phyloP scores from a whole-genome alignment of 768 basidiomycete genomes.

The Agaricus sinodeliciosus region DNA sequence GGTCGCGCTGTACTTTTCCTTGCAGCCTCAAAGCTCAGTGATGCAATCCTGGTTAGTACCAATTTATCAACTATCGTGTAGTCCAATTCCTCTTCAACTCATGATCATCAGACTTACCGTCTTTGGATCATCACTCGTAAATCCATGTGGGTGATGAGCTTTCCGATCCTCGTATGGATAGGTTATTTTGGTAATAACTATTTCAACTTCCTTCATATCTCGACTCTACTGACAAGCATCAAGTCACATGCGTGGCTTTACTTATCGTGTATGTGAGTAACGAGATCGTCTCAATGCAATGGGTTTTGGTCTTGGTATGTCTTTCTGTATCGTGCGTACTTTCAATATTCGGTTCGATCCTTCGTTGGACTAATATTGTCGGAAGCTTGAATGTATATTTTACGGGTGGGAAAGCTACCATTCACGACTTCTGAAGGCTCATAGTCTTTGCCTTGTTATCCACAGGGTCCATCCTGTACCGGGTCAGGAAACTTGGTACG shows the following conservation, averaged over 20 bases:
- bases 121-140: neutral
- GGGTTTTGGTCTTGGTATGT: neutral
- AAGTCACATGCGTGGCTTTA: neutral
- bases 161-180: neutral
- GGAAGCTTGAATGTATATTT: slow-evolving; percentile 2
- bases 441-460: neutral
- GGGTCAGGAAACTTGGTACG: neutral
- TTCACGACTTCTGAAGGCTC: neutral
- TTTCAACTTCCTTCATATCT: neutral
- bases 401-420: neutral
- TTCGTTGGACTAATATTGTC: too few relatives aligned
- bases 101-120: neutral
- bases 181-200: neutral
- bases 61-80: too few relatives aligned
- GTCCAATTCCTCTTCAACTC: neutral
- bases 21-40: neutral
- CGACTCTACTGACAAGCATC: too few relatives aligned
- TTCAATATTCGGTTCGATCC: neutral
- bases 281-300: neutral
- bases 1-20: neutral
- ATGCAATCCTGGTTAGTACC: neutral
- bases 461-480: neutral
- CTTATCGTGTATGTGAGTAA: neutral
- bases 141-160: neutral
- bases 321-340: slow-evolving; percentile 1